Evolutionary conservation across 192 early-diverging fungal genomes (phyloP), one percentile per base, ranked within the genome.

Genomic region (Mortierella claussenii): DNA sequence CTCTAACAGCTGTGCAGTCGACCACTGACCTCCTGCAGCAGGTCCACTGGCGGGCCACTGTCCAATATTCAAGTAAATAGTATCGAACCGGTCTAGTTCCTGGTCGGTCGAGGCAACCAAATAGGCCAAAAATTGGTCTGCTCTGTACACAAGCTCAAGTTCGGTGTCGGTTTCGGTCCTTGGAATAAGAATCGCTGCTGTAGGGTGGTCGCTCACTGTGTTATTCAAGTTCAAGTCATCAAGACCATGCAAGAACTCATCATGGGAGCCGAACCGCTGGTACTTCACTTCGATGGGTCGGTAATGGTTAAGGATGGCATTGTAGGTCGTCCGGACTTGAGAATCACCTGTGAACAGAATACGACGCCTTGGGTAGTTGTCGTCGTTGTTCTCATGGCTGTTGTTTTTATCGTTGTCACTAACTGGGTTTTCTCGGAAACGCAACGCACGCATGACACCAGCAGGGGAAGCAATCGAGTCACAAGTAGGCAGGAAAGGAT

Each of bases 1-100:
- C 24, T 71, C 60, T n/a, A 61, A 11, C 44, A 71, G 36, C 26
- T 56, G 23, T 3, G 51, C 69, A 2, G 69, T 71, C n/a, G 51
- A 48, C 69, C 69, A 63, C 23, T 71, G 69, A 1, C 69, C 69
- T 6, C 60, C 69, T 10, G 60, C 69, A 11, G 34, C 60, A 33
- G 69, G 69, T 17, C 69, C 69, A 30, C 52, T 56, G 5, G 69
- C 69, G n/a, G 69, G 60, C 69, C 69, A 71, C 28, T 71, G 69
- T 12, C 69, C 69, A 5, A 71, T 28, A 43, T 71, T 71, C 26
- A 71, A 4, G 34, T 57, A 62, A 32, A 71, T 63, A 2, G 69
- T 63, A 18, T 71, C 60, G 27, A 40, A 71, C 10, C 24, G 12
- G 28, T 71, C 69, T 36, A 71, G 47, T 5, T 71, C 59, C 7